Evolutionary conservation across 2,329 filamentous ascomycete genomes (phyloP).

Genomic region (Phyllosticta citrichinensis): DNA sequence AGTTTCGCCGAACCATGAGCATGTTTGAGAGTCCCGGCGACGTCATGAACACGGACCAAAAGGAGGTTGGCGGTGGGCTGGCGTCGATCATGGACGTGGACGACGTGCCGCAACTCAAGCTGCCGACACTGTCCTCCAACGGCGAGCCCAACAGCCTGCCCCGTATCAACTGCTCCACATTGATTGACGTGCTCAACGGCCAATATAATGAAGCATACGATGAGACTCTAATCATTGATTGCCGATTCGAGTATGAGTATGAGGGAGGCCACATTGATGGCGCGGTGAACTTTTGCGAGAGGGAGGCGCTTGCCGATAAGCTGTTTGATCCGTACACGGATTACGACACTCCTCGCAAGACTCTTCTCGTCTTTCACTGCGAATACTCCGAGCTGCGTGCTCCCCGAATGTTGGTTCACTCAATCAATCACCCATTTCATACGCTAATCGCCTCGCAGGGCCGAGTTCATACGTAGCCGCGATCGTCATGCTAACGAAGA

Average conservation of each 20-base stretch:
- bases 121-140: constrained; percentile 77
- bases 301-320: constrained; percentile 70
- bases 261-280: constrained; percentile 90
- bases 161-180: constrained; percentile 70
- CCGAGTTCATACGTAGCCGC: constrained; percentile 79
- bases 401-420: constrained; percentile 61
- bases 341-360: constrained; percentile 51
- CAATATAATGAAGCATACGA: constrained; percentile 68
- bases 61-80: constrained; percentile 54
- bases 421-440: not conserved
- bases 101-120: constrained; percentile 58
- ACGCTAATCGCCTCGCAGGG: constrained; percentile 35
- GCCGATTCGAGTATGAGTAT: constrained; percentile 97
- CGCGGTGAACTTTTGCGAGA: constrained; percentile 94
- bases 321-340: constrained; percentile 52
- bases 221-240: constrained; percentile 82
- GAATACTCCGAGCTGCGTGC: constrained; percentile 97
- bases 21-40: constrained; percentile 95
- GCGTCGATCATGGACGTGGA: constrained; percentile 78
- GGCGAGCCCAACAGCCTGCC: constrained; percentile 79
- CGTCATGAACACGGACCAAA: constrained; percentile 54
- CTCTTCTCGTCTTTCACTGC: constrained; percentile 88
- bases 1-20: constrained; percentile 84
- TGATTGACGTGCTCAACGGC: constrained; percentile 80
- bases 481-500: constrained; percentile 81